Percentiles rank a stretch among this genome's conserved stretches.
Conservation (phyloP, 345 rosid species). For the Aquilaria sinensis region DNA sequence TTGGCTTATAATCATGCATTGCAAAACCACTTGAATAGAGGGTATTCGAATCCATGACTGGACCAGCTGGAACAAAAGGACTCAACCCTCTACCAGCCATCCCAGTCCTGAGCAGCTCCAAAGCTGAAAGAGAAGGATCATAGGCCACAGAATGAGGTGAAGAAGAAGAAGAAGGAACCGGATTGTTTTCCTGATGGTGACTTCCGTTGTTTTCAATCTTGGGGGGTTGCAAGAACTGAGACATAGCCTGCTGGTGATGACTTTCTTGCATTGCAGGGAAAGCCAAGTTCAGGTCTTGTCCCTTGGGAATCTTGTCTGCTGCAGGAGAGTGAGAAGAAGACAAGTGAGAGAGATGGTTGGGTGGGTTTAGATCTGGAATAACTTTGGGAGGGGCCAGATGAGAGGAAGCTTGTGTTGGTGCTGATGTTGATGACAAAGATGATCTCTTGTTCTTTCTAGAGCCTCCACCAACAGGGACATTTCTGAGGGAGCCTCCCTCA, state of each 20-base stretch:
- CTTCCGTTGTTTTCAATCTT: slow-evolving; percentile 11
- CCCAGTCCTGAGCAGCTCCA: slow-evolving; percentile 41
- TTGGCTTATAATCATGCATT: slow-evolving; percentile 42
- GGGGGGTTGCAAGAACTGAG: slow-evolving; percentile 21
- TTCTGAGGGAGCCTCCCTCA: slow-evolving; percentile 53
- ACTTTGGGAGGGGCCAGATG: slow-evolving; percentile 19
- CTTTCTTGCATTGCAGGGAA: slow-evolving; percentile 31
- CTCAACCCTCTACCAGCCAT: slow-evolving; percentile 29
- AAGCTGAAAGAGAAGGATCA: slow-evolving; percentile 25
- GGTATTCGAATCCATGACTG: slow-evolving; percentile 28
- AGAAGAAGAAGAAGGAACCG: slow-evolving; percentile 14
- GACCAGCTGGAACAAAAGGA: slow-evolving; percentile 25
- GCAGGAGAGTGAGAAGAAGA: slow-evolving; percentile 30
- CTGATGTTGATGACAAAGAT: slow-evolving; percentile 11
- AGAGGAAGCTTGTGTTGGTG: slow-evolving; percentile 11
- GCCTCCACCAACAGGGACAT: slow-evolving; percentile 54
- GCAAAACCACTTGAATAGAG: slow-evolving; percentile 30
- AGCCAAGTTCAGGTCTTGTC: slow-evolving; percentile 42
- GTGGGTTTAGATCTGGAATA: slow-evolving; percentile 45
- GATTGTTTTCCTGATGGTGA: not conserved
- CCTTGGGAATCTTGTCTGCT: slow-evolving; percentile 17
- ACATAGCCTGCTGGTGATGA: slow-evolving; percentile 14
- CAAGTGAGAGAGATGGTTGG: slow-evolving; percentile 23
- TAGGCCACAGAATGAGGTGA: slow-evolving; percentile 5
- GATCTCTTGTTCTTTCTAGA: slow-evolving; percentile 49